Evolutionary conservation across 169 alveolate species (phyloP), one percentile per base, ranked within the genome.

Genomic region (Theileria equi): DNA sequence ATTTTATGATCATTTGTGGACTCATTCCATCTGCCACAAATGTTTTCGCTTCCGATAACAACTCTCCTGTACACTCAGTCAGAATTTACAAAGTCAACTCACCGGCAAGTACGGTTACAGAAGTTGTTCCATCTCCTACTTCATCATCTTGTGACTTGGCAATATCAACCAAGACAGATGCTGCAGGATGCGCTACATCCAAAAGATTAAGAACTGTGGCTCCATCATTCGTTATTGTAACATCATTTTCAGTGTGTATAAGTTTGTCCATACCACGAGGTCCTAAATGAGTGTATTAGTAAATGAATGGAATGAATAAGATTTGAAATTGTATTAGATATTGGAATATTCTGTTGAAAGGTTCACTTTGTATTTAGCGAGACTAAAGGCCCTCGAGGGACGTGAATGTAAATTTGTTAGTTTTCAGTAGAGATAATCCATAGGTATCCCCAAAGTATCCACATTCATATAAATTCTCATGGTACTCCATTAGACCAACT

Each of bases 181-280:
- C 99, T 11, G 99, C 99, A 7, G 99, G 99, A 66, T 97, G 99
- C 13, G 92, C 95, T 52, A 97, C 93, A 40, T 94, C 96, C 7
- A 97, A 82, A 23, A 96, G 90, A 44, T 80, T 74, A 80, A 96
- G 87, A 43, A 97, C 97, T 7, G 99, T 97, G n/a, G 99, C 99
- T 13, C 99, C 99, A 80, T 97, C 99, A 79, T 97, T 97, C 17
- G 99, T 95, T 60, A 97, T 95, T 7, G 99, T 95, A 6, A 78
- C 92, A 43, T 91, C 91, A 34, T 77, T 79, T 10, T 89, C 96
- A 7, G 82, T 81, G 53, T 95, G 95, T 5, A 97, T 95, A 80
- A 97, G 82, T 77, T 97, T 97, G 81, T 97, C 99, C 99, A 96
- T 96, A 50, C 99, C 99, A 41, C 98, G 76, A 5, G 99, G 99